Conservation (phyloP, 83 land plant species). For the Larix sibirica region DNA sequence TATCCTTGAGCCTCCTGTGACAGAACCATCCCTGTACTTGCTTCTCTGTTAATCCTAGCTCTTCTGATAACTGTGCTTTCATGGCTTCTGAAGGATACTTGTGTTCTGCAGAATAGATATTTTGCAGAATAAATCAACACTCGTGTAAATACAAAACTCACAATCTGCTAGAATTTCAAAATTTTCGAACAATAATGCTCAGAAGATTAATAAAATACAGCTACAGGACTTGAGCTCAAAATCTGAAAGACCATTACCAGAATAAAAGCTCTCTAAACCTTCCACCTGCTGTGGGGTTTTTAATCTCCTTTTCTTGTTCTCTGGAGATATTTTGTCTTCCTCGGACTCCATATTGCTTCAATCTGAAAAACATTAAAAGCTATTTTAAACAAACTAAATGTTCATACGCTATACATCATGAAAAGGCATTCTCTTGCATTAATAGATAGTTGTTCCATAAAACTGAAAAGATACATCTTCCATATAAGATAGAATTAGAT, state of each 20-base stretch:
- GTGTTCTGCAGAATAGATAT: constrained; percentile 48
- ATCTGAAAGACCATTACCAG: constrained; percentile 38
- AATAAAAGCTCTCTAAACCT: constrained; percentile 69
- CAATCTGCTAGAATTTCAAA: neutral
- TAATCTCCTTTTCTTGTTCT: constrained; percentile 45
- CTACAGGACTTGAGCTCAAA: neutral
- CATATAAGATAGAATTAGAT: too few species aligned
- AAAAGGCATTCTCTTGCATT: too few species aligned
- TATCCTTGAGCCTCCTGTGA: constrained; percentile 87
- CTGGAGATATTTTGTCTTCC: constrained; percentile 32
- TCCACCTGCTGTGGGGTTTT: constrained; percentile 80
- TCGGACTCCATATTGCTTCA: constrained; percentile 26
- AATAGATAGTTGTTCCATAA: neutral
- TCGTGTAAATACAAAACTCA: neutral
- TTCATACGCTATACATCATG: neutral
- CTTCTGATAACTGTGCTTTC: constrained; percentile 52
- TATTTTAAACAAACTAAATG: neutral
- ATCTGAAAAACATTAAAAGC: constrained; percentile 20
- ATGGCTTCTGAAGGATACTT: constrained; percentile 73
- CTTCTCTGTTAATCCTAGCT: constrained; percentile 69
- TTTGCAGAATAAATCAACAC: neutral
- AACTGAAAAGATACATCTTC: neutral
- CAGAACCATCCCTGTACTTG: constrained; percentile 91
- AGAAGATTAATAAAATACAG: neutral
- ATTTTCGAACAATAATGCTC: neutral